phyloP scores from a whole-genome alignment of 2,329 filamentous ascomycete species.

The Raffaelea deltoideospora region DNA sequence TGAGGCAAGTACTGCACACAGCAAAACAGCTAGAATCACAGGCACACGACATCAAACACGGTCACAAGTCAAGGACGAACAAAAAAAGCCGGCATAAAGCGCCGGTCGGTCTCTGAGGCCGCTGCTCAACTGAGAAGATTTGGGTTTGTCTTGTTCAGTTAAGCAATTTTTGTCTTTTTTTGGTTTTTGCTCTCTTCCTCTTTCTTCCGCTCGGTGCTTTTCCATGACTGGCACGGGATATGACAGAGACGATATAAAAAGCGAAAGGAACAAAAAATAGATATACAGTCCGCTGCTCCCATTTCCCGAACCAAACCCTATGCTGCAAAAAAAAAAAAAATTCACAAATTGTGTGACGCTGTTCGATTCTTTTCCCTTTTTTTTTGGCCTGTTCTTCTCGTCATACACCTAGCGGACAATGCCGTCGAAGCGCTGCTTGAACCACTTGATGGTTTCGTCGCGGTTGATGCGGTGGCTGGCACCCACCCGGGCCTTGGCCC shows the following conservation, averaged over 20 bases:
- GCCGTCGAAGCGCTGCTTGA: constrained; percentile 79
- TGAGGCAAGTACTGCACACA: neutral
- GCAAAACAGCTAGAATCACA: neutral
- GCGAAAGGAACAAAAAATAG: too few relatives aligned
- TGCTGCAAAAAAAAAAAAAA: too few relatives aligned
- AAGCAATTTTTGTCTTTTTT: constrained; percentile 27
- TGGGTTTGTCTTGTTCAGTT: constrained; percentile 32
- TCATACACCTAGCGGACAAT: constrained; percentile 74
- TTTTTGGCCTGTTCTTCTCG: neutral
- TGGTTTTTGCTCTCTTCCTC: constrained; percentile 13
- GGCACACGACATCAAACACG: neutral
- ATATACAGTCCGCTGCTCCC: constrained; percentile 22
- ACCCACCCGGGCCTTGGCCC: constrained; percentile 75
- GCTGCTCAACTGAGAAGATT: constrained; percentile 42
- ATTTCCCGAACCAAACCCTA: constrained; percentile 18
- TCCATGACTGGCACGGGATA: too few relatives aligned
- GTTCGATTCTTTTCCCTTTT: neutral
- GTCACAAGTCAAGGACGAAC: neutral
- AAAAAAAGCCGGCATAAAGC: constrained; percentile 43
- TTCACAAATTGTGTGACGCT: constrained; percentile 8
- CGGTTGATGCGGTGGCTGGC: constrained; percentile 85
- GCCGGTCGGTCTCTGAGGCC: constrained; percentile 64
- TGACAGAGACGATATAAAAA: too few relatives aligned
- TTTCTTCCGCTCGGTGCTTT: neutral
- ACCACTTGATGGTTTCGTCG: constrained; percentile 96